Conservation (phyloP, 1,139 yeast genomes). For the Suhomyces bolitotheri region DNA sequence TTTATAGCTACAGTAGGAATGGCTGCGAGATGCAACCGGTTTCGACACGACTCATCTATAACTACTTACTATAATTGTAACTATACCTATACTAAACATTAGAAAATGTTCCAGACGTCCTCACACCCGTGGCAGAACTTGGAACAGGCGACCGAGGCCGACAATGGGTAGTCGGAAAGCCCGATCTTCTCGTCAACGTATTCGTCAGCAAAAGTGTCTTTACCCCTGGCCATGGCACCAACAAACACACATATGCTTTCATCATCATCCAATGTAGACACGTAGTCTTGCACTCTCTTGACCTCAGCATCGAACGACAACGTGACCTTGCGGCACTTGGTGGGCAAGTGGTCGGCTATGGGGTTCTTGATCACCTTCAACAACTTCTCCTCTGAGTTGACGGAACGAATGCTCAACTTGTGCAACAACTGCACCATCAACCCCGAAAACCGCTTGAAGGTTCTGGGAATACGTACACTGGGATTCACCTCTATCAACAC, state of each 20-base stretch:
- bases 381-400: slow-evolving; percentile 90
- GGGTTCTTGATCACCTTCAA: slow-evolving; percentile 95
- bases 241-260: slow-evolving; percentile 97
- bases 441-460: slow-evolving; percentile 96
- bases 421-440: slow-evolving; percentile 95
- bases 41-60: slow-evolving; percentile 1
- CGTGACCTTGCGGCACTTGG: slow-evolving; percentile 91
- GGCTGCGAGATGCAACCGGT: slow-evolving; percentile 4
- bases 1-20: too few species aligned
- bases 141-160: slow-evolving; percentile 97
- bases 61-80: too few species aligned
- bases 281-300: slow-evolving; percentile 85
- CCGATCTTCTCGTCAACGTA: slow-evolving; percentile 95
- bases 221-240: slow-evolving; percentile 99
- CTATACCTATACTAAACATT: too few species aligned
- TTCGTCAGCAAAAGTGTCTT: slow-evolving; percentile 96
- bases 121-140: slow-evolving; percentile 98
- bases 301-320: slow-evolving; percentile 93
- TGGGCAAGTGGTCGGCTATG: slow-evolving; percentile 92
- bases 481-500: slow-evolving; percentile 96
- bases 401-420: slow-evolving; percentile 88
- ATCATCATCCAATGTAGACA: slow-evolving; percentile 73
- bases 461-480: slow-evolving; percentile 94
- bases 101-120: slow-evolving; percentile 87
- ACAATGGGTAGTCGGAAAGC: slow-evolving; percentile 88